A percentile compares a stretch with the other conserved stretches of the same genome.
These are phyloP conservation scores for Pecoramyces ruminantium DNA, from an alignment of 192 early-diverging fungal species.

Conservation along the genomic window DNA sequence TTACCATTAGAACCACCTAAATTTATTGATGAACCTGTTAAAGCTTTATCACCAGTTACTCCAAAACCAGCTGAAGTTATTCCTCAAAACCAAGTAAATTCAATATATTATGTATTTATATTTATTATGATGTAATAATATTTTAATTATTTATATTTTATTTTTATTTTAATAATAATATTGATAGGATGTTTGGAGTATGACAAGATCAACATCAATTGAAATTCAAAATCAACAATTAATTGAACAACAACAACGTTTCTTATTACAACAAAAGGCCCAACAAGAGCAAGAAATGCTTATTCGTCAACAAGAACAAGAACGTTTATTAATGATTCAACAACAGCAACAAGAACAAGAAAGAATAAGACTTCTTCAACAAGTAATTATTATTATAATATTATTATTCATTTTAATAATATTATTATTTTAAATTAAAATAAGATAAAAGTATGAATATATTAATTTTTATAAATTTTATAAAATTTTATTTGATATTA, in stretches of 20 bases:
- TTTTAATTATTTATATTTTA: no score
- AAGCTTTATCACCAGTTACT: slow-evolving; percentile 26
- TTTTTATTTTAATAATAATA: no score
- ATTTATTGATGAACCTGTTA: slow-evolving; percentile 54
- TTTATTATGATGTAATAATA: no score
- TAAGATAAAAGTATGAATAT: background rate
- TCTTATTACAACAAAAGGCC: slow-evolving; percentile 6
- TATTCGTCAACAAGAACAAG: slow-evolving; percentile 5
- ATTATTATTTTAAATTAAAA: no score
- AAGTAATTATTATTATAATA: background rate
- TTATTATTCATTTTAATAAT: no score
- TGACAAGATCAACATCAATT: background rate
- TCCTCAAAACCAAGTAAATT: background rate
- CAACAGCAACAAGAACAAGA: background rate
- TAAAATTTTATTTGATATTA: background rate
- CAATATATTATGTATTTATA: no score
- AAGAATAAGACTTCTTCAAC: background rate
- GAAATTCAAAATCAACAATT: background rate
- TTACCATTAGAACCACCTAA: slow-evolving; percentile 47
- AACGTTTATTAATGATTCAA: slow-evolving; percentile 5
- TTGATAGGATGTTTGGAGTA: background rate
- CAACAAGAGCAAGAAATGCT: slow-evolving; percentile 42
- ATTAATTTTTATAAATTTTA: background rate
- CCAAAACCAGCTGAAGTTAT: background rate
- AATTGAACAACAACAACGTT: slow-evolving; percentile 9